Base-by-base conservation (phyloP, 805 yeast genomes). In the Hyphopichia homilentoma region DNA sequence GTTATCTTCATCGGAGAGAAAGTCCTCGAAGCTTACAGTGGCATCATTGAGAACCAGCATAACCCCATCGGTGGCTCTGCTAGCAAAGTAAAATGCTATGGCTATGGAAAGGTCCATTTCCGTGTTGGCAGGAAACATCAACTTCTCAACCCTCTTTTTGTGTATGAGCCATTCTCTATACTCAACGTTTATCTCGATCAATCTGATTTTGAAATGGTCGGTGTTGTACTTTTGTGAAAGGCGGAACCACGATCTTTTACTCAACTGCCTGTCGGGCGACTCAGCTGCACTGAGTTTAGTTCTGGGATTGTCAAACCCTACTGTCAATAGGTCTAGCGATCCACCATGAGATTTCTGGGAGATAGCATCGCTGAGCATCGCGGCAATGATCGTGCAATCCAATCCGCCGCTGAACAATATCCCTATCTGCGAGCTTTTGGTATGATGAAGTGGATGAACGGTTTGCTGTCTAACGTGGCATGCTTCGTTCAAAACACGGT, bases 91-190 rank as follows among this genome's bases (percentile, higher is more conserved):
- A 50, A 93, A 93, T 0, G 99, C 98, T 39, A 90, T 77, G 1
- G 97, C 97, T 32, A 93, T 93, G 1, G 96, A 84, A 15, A 88
- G 59, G 55, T 93, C 99, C 97, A 93, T 93, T 42, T 88, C 97
- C 0, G 96, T 88, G 27, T 75, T 70, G 38, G 79, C 77, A 0
- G 99, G 98, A 48, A 69, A 79, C 72, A 93, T 93, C 26, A 90
- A 61, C 16, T 70, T 61, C 27, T 67, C 57, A 0, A 90, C 95
- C 3, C 61, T 54, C 1, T 63, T 56, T 32, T 70, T 72, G 22
- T 73, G 73, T 2, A 48, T 26, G 7, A 74, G 46, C 59, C 87
- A 86, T 29, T 77, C 81, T 5, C 73, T 75, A 47, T 82, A 89
- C 1, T 83, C 61, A 2, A 93, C 83, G 48, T 93, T 75, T 4